These are phyloP conservation scores for Prunus mongolica DNA, from an alignment of 306 rosid genomes.

Conservation along the genomic window DNA sequence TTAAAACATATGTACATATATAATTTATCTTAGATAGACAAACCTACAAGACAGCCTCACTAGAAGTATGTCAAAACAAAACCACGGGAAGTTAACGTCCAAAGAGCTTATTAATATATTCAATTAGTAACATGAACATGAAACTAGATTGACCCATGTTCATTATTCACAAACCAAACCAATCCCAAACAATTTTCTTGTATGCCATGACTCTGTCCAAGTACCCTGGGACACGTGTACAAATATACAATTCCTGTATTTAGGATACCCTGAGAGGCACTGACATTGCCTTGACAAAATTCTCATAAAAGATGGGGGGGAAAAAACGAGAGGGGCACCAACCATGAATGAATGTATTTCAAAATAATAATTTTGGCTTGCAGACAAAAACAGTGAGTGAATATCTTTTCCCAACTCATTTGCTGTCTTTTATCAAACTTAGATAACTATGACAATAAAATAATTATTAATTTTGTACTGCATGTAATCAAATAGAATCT, in stretches of 20 bases:
- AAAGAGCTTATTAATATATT: background rate
- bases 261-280: conserved; percentile 30
- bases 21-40: background rate
- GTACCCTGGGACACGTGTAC: conserved; percentile 14
- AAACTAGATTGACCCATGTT: background rate
- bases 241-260: background rate
- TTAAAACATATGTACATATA: background rate
- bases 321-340: background rate
- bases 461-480: background rate
- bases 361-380: background rate
- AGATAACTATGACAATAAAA: background rate
- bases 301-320: background rate
- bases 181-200: background rate
- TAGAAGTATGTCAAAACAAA: background rate
- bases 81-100: background rate
- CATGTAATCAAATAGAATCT: conserved; percentile 31
- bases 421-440: background rate
- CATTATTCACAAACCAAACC: background rate
- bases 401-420: background rate
- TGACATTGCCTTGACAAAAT: conserved; percentile 1
- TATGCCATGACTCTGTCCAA: background rate
- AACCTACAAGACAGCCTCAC: background rate
- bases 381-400: conserved; percentile 17
- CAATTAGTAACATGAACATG: background rate
- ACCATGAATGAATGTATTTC: conserved; percentile 8